Conservation (phyloP, 2,329 filamentous ascomycete species). For the Ceratocystis variospora region DNA sequence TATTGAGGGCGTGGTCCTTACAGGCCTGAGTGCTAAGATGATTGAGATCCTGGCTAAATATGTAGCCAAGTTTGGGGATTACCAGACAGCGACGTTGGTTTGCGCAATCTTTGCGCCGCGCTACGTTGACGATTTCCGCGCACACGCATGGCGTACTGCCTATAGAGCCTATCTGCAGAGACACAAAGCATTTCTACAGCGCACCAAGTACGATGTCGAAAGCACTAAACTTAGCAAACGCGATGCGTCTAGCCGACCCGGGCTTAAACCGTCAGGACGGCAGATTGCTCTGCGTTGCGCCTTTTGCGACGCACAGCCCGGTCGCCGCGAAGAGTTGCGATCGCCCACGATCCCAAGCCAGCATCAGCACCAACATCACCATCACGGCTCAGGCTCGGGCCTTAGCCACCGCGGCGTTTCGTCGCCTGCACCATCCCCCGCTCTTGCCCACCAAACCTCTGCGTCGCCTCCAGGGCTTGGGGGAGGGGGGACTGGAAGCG, state of each 20-base stretch:
- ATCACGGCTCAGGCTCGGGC: conserved; percentile 8
- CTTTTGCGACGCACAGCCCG: conserved; percentile 55
- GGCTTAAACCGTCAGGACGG: conserved; percentile 49
- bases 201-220: conserved; percentile 65
- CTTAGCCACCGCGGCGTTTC: not conserved
- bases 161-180: conserved; percentile 60
- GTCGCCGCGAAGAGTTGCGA: conserved; percentile 21
- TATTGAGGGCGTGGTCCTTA: conserved; percentile 63
- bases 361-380: conserved; percentile 18
- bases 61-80: conserved; percentile 59
- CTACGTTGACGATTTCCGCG: conserved; percentile 65
- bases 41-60: conserved; percentile 66
- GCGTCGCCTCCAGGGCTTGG: conserved; percentile 4
- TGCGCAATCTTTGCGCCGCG: conserved; percentile 60
- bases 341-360: conserved; percentile 26
- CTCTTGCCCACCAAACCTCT: not conserved
- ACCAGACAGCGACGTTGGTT: conserved; percentile 65
- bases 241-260: conserved; percentile 40
- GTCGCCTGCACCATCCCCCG: not conserved
- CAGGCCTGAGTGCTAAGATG: conserved; percentile 57
- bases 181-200: conserved; percentile 59
- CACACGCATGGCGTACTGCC: conserved; percentile 55
- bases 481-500: not conserved
- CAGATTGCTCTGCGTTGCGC: conserved; percentile 65
- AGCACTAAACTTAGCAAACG: conserved; percentile 56